phyloP scores from a whole-genome alignment of 768 basidiomycete species.

The Kwoniella europaea region DNA sequence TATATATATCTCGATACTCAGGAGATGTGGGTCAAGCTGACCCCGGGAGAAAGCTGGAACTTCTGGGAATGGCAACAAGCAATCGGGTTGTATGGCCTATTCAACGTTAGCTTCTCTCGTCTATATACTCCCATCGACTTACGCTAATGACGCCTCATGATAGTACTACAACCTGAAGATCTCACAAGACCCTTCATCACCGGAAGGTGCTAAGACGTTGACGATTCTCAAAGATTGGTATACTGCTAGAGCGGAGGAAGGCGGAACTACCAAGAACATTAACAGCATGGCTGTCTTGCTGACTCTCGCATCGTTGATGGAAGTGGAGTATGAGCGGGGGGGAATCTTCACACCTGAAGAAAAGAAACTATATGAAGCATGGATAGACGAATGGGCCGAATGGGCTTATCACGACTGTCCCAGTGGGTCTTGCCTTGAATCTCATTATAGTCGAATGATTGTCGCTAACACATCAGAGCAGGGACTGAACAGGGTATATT shows the following conservation, averaged over 20 bases:
- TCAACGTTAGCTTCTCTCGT: conserved; percentile 21
- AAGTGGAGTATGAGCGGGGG: conserved; percentile 61
- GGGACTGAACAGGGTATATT: conserved; percentile 43
- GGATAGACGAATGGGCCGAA: conserved; percentile 57
- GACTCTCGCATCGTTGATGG: conserved; percentile 23
- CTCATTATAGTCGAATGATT: neutral
- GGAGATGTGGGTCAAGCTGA: conserved; percentile 3
- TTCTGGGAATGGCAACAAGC: conserved; percentile 45
- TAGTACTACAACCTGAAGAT: conserved; percentile 61
- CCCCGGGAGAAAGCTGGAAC: conserved; percentile 15
- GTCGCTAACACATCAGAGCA: neutral
- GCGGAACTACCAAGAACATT: conserved; percentile 33
- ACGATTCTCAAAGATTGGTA: conserved; percentile 36
- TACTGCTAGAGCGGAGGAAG: conserved; percentile 21
- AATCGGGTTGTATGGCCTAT: conserved; percentile 33
- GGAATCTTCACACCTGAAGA: conserved; percentile 24
- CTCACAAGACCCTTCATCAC: conserved; percentile 45
- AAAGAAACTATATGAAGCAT: conserved; percentile 53
- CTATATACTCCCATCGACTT: neutral
- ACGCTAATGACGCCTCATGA: neutral
- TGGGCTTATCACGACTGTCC: conserved; percentile 64
- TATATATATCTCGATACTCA: neutral
- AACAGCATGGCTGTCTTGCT: conserved; percentile 27
- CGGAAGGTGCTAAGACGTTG: conserved; percentile 20
- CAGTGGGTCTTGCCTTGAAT: neutral